Base-by-base conservation (phyloP, 495 filamentous ascomycete genomes). In the Xylaria sp. region DNA sequence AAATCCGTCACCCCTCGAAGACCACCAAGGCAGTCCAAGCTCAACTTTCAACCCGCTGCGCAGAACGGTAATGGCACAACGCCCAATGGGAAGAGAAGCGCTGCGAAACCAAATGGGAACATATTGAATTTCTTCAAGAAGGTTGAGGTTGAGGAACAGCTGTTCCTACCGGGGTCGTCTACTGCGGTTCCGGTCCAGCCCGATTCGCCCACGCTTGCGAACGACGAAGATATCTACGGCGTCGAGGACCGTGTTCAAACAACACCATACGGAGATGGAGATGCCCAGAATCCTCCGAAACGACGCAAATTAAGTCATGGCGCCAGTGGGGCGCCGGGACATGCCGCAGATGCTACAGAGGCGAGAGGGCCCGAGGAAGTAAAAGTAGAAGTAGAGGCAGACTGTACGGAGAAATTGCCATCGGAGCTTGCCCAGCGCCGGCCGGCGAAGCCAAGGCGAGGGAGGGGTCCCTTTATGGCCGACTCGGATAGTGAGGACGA, bases 401-500 rank as follows among this genome's bases (percentile, higher is more conserved):
- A 69, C 33, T 29, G 59, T 40, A 57, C 59, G 35, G 53, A 57
- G 17, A 29, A 48, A 58, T 26, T 46, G 33, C 53, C 33, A 21
- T 17, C 41, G 5, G 62, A 67, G 63, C 69, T 3, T n/a, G 50
- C 55, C 46, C n/a, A 19, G 40, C 19, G 1, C 12, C 67, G 37
- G 24, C 57, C n/a, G 43, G 29, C 59, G 68, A 79, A 57, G 33
- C 64, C 31, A 53, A 46, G n/a, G 50, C 70, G 52, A 70, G 35
- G 55, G 62, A 77, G 74, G 69, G 86, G 85, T 5, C 90, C 89
- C 0, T 93, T 93, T 66, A 78, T 91, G 55, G 87, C 92, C 57
- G 88, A 92, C 63, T 92, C 91, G 0, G 90, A 93, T 73, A 89
- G 87, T 65, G 90, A 91, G 74, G 84, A 88, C 29, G 88, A 90